A percentile compares a stretch with the other conserved stretches of the same genome.
Conservation (phyloP, 305 asterid species). For the Fraxinus dipetala region DNA sequence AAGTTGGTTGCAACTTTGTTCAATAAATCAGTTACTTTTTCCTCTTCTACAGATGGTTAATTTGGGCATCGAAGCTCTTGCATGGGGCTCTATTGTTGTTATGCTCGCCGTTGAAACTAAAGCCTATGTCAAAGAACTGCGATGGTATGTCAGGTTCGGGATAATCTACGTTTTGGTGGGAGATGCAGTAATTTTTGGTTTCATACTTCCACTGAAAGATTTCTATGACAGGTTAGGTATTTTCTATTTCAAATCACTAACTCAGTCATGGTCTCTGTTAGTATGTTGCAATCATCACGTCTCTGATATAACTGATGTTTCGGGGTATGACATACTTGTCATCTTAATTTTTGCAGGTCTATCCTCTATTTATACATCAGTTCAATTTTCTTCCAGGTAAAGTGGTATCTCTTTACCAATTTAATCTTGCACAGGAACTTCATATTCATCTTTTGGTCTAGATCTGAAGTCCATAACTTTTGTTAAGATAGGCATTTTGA, state of each 20-base stretch:
- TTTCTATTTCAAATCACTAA: conserved; percentile 10
- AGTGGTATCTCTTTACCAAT: conserved; percentile 24
- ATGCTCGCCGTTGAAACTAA: conserved; percentile 68
- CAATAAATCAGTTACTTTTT: conserved; percentile 13
- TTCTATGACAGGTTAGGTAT: conserved; percentile 51
- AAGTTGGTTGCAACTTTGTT: conserved; percentile 11
- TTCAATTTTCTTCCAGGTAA: conserved; percentile 76
- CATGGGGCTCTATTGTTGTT: conserved; percentile 78
- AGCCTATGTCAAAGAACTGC: conserved; percentile 69
- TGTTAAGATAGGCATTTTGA: background rate
- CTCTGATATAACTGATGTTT: conserved; percentile 7
- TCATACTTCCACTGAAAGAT: conserved; percentile 52
- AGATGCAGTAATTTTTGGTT: conserved; percentile 65
- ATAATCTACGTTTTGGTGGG: conserved; percentile 64
- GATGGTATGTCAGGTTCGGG: conserved; percentile 88
- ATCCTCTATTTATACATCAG: conserved; percentile 46
- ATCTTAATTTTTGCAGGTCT: conserved; percentile 49
- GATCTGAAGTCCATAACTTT: background rate
- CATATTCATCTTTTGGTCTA: background rate
- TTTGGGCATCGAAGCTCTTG: conserved; percentile 52
- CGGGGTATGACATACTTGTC: conserved; percentile 14
- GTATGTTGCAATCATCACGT: conserved; percentile 10
- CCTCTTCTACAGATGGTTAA: conserved; percentile 53
- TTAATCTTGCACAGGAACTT: conserved; percentile 10
- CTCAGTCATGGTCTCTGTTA: conserved; percentile 1